A percentile compares a stretch with the other conserved stretches of the same genome.
These are phyloP conservation scores for Fusarium incarnatum DNA, from an alignment of 2,329 filamentous ascomycete genomes.

Conservation along the genomic window DNA sequence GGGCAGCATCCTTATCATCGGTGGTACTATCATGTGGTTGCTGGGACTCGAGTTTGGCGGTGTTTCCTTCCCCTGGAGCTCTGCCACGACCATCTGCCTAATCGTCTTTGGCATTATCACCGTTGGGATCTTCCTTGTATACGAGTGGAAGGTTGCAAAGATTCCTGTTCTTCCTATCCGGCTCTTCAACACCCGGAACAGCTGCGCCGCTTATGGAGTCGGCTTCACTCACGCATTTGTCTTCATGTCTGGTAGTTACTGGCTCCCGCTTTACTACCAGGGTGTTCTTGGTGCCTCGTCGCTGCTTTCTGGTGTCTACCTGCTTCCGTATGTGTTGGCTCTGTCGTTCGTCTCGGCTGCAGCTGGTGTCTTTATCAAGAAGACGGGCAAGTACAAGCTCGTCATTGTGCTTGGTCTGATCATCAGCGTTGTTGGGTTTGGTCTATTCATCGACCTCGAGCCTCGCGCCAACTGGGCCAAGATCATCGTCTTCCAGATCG, in stretches of 20 bases:
- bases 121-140: constrained; percentile 74
- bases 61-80: constrained; percentile 78
- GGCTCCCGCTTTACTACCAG: constrained; percentile 88
- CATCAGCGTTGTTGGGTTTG: constrained; percentile 73
- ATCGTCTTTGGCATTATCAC: constrained; percentile 77
- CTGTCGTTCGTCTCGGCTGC: constrained; percentile 71
- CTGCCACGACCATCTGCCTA: constrained; percentile 79
- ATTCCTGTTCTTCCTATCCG: constrained; percentile 83
- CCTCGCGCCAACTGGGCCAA: constrained; percentile 65
- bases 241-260: constrained; percentile 84
- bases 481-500: constrained; percentile 70
- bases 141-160: constrained; percentile 78
- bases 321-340: constrained; percentile 76
- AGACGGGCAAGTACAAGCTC: constrained; percentile 73
- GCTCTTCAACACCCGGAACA: constrained; percentile 75
- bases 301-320: constrained; percentile 78
- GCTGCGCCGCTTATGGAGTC: constrained; percentile 72
- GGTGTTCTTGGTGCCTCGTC: constrained; percentile 75
- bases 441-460: constrained; percentile 72
- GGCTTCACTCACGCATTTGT: constrained; percentile 80
- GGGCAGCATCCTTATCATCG: constrained; percentile 71
- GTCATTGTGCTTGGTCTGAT: constrained; percentile 69
- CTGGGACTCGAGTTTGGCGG: constrained; percentile 89
- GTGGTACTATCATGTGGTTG: constrained; percentile 85
- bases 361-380: constrained; percentile 68